A percentile compares a stretch with the other conserved stretches of the same genome.
Conservation (phyloP, 1,139 yeast species). For the Candida sp. region DNA sequence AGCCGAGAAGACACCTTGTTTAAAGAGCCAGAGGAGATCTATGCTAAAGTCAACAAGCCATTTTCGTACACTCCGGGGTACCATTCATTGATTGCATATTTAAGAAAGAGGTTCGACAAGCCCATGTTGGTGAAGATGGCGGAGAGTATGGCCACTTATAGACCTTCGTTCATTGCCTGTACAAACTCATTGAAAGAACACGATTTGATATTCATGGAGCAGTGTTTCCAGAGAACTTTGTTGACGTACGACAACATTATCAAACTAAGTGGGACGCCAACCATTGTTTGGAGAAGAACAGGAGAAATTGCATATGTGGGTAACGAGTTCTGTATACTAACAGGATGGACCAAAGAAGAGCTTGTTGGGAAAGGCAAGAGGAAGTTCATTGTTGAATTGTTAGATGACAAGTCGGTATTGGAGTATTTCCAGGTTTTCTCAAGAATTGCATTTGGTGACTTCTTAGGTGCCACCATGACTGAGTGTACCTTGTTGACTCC, state of each 20-base stretch:
- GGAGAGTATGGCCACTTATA: slow-evolving; percentile 83
- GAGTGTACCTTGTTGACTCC: slow-evolving; percentile 79
- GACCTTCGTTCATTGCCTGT: slow-evolving; percentile 94
- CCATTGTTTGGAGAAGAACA: slow-evolving; percentile 94
- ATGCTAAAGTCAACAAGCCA: slow-evolving; percentile 73
- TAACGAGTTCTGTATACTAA: slow-evolving; percentile 84
- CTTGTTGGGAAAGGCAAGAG: slow-evolving; percentile 53
- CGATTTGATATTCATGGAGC: slow-evolving; percentile 94
- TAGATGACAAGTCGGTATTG: slow-evolving; percentile 87
- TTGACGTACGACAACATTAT: slow-evolving; percentile 89
- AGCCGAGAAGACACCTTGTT: slow-evolving; percentile 29
- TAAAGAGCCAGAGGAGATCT: slow-evolving; percentile 80
- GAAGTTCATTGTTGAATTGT: slow-evolving; percentile 84
- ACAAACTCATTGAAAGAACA: slow-evolving; percentile 88
- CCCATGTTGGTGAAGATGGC: slow-evolving; percentile 82
- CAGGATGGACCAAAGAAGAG: slow-evolving; percentile 86
- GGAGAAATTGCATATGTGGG: slow-evolving; percentile 97
- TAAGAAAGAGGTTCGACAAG: slow-evolving; percentile 71
- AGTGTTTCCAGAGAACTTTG: slow-evolving; percentile 91
- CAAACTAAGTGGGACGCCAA: slow-evolving; percentile 88
- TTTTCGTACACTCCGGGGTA: slow-evolving; percentile 92
- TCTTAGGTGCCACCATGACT: slow-evolving; percentile 88
- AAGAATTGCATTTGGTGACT: slow-evolving; percentile 90
- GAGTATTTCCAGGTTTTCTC: slow-evolving; percentile 89
- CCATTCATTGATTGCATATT: slow-evolving; percentile 77